These are phyloP conservation scores for Bipolaris oryzae DNA, from an alignment of 2,329 filamentous ascomycete species.

Conservation along the genomic window DNA sequence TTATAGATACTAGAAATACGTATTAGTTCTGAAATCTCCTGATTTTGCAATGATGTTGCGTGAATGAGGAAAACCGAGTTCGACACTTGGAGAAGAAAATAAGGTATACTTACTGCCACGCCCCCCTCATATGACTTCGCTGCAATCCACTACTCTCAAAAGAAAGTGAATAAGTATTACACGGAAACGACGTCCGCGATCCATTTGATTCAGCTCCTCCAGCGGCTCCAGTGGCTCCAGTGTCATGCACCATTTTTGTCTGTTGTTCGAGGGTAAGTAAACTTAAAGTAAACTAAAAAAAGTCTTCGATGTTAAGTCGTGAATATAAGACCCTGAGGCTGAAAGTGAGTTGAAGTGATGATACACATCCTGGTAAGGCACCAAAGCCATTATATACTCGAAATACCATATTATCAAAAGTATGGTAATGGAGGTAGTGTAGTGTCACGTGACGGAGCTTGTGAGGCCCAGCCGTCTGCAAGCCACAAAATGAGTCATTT, in stretches of 20 bases:
- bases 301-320: too few species aligned
- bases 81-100: not conserved
- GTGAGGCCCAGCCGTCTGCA: slow-evolving; percentile 1
- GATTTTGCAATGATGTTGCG: not conserved
- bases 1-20: not conserved
- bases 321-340: not conserved
- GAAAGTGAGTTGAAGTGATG: not conserved
- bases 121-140: slow-evolving; percentile 4
- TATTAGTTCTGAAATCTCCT: not conserved
- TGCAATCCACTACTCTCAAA: not conserved
- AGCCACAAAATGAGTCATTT: slow-evolving; percentile 6
- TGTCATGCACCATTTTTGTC: not conserved
- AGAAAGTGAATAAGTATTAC: slow-evolving; percentile 6
- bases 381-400: not conserved
- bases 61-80: too few species aligned
- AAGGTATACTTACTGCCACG: slow-evolving; percentile 6
- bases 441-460: not conserved
- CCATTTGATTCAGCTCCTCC: not conserved
- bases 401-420: not conserved
- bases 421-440: not conserved
- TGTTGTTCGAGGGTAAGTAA: not conserved
- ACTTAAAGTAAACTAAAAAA: not conserved
- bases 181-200: slow-evolving; percentile 1
- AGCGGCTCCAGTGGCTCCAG: not conserved
- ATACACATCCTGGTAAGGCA: not conserved